Evolutionary conservation across 306 rosid species (phyloP), one percentile per base, ranked within the genome.

Genomic region (Pyrus communis): DNA sequence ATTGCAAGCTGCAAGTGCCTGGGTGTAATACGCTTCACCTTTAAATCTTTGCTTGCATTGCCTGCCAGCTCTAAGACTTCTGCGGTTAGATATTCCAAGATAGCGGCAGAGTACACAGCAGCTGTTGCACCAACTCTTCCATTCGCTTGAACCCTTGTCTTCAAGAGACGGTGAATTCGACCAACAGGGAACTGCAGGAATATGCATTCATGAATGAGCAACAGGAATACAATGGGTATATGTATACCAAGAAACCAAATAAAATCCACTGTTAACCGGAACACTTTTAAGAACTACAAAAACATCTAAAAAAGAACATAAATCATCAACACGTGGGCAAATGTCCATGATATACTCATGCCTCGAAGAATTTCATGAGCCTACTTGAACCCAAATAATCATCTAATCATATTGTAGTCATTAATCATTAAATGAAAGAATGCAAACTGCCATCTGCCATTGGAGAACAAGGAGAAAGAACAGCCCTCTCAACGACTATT

Each of bases 41-140:
- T 78, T 70, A 82, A 28, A 78, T 82, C 83, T 60, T 78, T 78
- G 77, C 86, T 82, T 46, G 85, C 79, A 55, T 77, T 82, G 28
- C 85, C 85, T 49, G 85, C 85, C 15, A 82, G 75, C 79, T 82
- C 82, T 62, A 82, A 69, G 54, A 82, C 85, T 74, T 77, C 77
- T 54, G 84, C 84, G 13, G 84, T 76, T 71, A 72, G 71, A 40
- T 71, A 81, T 70, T 76, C 81, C 81, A 81, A 73, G 31, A 81
- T 81, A 4, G 84, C 81, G 25, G 84, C 84, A 12, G 84, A 69
- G 74, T 81, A 81, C 38, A 81, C 71, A 1, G 81, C 81, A 65
- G 85, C 81, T 25, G 85, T 76, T 15, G 85, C 85, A 6, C 78
- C 85, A 57, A 77, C 81, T 77, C 81, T 81, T 65, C 85, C 85